Evolutionary conservation across 257 asterid species (phyloP), one percentile per base, ranked within the genome.

Genomic region (Fraxinus cuspidata): DNA sequence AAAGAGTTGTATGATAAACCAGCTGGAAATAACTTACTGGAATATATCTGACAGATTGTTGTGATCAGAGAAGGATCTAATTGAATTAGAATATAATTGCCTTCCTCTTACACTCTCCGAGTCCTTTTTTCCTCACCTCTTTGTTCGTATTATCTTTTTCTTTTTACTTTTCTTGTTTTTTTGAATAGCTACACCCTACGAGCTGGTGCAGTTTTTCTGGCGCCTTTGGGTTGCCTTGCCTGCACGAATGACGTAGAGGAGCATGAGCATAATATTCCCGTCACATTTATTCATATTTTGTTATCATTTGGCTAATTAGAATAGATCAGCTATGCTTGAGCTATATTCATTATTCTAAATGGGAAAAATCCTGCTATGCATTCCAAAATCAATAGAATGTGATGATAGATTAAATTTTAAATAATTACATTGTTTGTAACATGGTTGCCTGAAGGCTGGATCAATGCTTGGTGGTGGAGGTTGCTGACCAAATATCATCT

Each of bases 401-500:
- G 31, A 21, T 60, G 68, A 25, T 11, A 60, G 16, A 23, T 23
- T 23, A 75, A 16, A 37, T 49, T 16, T 65, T 25, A 74, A 76
- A 77, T 0, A 42, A 40, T 81, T 89, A 92, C 99, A 95, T 66
- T 83, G 89, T 80, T 89, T 88, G 85, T 81, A 96, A 83, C 99
- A 96, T 19, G 99, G 98, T 76, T 89, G 93, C 4, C 73, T 3
- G 81, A 89, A 85, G 56, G 94, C 97, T 64, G 97, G 96, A 81
- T 93, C 99, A 40, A 78, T 44, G 10, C 83, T 66, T 81, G 83
- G 84, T 29, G 87, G 76, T 9, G 94, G 97, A 74, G 99, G 93
- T 63, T 88, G 96, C 83, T 84, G 85, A 15, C 99, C 99, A 78
- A 90, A 95, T 89, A 83, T 89, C 96, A 95, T 93, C 70, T 93